Evolutionary conservation across 192 early-diverging fungal species (phyloP), one percentile per base, ranked within the genome.

Genomic region (Haplosporangium gracile): DNA sequence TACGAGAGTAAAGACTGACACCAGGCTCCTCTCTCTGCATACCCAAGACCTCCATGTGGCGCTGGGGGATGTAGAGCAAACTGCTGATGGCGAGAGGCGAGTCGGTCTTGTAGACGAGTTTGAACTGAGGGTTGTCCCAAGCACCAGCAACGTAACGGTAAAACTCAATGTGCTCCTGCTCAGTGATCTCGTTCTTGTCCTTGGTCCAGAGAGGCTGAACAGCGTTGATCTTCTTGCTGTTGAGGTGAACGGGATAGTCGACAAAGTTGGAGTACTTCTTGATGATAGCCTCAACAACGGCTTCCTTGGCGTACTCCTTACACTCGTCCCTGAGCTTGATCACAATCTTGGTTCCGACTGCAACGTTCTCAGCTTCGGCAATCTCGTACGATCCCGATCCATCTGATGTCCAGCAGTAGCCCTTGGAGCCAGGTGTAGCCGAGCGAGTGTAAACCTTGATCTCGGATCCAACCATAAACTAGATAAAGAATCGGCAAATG

Each of bases 331-430:
- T 93, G 26, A 97, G 88, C 76, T 93, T 92, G 57, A 97, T 90
- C 40, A 93, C 93, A 71, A 97, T 97, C 79, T 96, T 94, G 60
- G 96, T 97, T 47, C 96, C 96, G 43, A 95, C 90, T 32, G 91
- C 90, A 2, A 97, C 91, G 63, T 95, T 96, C 79, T 95, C 94
- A 20, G 95, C 96, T 76, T 95, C 93, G 22, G 96, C 90, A 76
- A 97, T 93, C 60, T 92, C 92, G 83, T 96, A 97, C 34, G 94
- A 92, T 38, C 91, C 94, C 70, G 95, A 92, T 0, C 94, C 95
- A 68, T 93, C 94, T 0, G 95, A 95, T 13, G 94, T 92, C 96
- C 96, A 97, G 82, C 93, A 90, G 91, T 94, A 90, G 76, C 93
- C 92, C 92, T 95, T 89, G 82, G 91, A 89, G 29, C 89, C 89